Base-by-base conservation (phyloP, 768 basidiomycete genomes). In the Calocybe indica region DNA sequence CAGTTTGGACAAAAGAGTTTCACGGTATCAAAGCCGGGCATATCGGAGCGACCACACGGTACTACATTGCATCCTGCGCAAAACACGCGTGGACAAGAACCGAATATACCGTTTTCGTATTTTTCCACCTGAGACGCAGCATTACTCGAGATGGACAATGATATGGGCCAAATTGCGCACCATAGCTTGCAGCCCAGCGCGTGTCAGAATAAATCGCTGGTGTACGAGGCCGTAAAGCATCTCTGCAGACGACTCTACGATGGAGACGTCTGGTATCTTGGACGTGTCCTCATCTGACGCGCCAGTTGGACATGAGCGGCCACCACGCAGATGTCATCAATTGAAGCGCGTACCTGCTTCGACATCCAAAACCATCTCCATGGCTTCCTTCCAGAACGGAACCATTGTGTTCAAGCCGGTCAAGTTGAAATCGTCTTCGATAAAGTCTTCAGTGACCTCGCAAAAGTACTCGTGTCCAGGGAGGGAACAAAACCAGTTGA, bases 361-460 rank as follows among this genome's bases (percentile, higher is more conserved):
- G 45, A 98, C 95, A 69, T 99, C 96, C 55, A 99, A 69, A 11
- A 99, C 92, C 96, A 99, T 99, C 72, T 99, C 96, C 86, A 99
- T 89, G 39, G 96, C 96, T 65, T 99, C 96, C 65, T 97, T 98
- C 92, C 95, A 99, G 64, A 99, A 99, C 6, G 96, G 96, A 12
- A 98, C 96, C 84, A 94, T 84, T 31, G 79, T 79, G 61, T 93
- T 95, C 63, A 99, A 69, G 5, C 96, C 96, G 5, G 96, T 99
- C 35, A 99, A 74, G 70, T 99, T 99, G 73, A 99, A 99, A 62
- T 98, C 92, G 69, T 99, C 96, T 65, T 98, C 92, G 64, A 99
- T 98, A 67, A 98, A 99, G 63, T 99, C 96, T 63, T 96, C 94
- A 49, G 91, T 85, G 40, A 97, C 94, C 71, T 96, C 94, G 67